Base-by-base conservation (phyloP, 2,329 filamentous ascomycete genomes). In the Periconia sp. region DNA sequence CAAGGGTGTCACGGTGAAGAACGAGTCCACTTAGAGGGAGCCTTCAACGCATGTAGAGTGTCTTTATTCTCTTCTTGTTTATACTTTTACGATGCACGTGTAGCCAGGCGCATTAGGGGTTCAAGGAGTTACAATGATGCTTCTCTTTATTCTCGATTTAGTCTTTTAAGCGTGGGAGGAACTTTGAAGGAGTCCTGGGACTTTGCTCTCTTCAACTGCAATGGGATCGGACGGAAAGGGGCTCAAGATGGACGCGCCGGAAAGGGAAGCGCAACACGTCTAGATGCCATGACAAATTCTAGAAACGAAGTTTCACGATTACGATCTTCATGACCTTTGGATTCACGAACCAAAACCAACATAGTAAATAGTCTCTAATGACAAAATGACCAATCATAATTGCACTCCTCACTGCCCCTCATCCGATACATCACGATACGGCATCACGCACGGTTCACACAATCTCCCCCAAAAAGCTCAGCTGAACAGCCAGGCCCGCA, bases 1-100 rank as follows among this genome's bases (percentile, higher is more conserved):
- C 46, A 68, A 66, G 42, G 50, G 50, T 3, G 37, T 47, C 9
- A 40, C 43, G 22, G 54, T 65, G 4, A 67, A 66, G 36, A 54
- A 45, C 13, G 58, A 62, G 36, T 36, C n/a, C 10, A 38, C 35
- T 10, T 59, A 43, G 47, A 21, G 15, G 19, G 7, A 3, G 18
- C n/a, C 25, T 17, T n/a, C 3, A 13, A 21, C 15, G 23, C 3
- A 36, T 29, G n/a, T n/a, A n/a, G n/a, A n/a, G n/a, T 40, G 34
- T 40, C 17, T 22, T 35, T 25, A n/a, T 29, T 40, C 35, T 44
- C 11, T 44, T 48, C 43, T 46, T 44, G 21, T 30, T 43, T 52
- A 52, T 35, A 21, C 30, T 39, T 34, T 34, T 40, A 39, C 32
- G 21, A 22, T 45, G 39, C 33, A 28, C 39, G 49, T 47, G 36